Conservation (phyloP, 768 basidiomycete species). For the Boletus sp. region DNA sequence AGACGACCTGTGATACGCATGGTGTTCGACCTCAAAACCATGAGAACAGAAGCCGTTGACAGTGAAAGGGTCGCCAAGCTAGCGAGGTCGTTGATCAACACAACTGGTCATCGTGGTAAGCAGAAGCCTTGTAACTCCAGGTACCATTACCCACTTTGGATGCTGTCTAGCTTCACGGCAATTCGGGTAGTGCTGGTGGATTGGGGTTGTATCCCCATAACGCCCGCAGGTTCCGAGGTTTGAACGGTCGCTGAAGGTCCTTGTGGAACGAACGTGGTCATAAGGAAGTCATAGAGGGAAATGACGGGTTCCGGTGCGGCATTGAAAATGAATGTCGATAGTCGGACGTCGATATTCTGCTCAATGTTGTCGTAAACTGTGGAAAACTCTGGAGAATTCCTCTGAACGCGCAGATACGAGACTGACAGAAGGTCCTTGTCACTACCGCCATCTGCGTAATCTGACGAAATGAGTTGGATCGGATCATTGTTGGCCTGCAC, state of each 20-base stretch:
- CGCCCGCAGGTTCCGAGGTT: slow-evolving; percentile 7
- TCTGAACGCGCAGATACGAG: slow-evolving; percentile 76
- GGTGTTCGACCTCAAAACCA: slow-evolving; percentile 69
- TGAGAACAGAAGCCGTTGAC: slow-evolving; percentile 83
- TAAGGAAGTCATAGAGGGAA: slow-evolving; percentile 92
- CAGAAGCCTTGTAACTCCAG: not conserved
- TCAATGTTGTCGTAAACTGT: slow-evolving; percentile 80
- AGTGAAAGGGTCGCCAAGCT: slow-evolving; percentile 83
- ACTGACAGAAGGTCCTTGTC: slow-evolving; percentile 74
- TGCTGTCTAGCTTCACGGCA: slow-evolving; percentile 77
- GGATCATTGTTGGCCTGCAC: slow-evolving; percentile 53
- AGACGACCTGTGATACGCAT: slow-evolving; percentile 79
- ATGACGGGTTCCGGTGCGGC: slow-evolving; percentile 90
- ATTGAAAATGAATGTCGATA: slow-evolving; percentile 89
- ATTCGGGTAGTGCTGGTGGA: slow-evolving; percentile 69
- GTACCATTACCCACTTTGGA: slow-evolving; percentile 56
- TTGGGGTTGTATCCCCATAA: slow-evolving; percentile 1
- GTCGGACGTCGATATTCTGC: slow-evolving; percentile 80
- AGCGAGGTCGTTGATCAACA: slow-evolving; percentile 68
- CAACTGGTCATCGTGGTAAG: slow-evolving; percentile 47
- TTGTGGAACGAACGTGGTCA: slow-evolving; percentile 87
- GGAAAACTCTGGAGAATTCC: slow-evolving; percentile 81
- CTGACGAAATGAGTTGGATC: slow-evolving; percentile 66
- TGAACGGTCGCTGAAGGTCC: slow-evolving; percentile 9
- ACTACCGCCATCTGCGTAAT: slow-evolving; percentile 38